Evolutionary conservation across 169 alveolate species (phyloP), one percentile per base, ranked within the genome.

Genomic region (Plasmodium ovale): DNA sequence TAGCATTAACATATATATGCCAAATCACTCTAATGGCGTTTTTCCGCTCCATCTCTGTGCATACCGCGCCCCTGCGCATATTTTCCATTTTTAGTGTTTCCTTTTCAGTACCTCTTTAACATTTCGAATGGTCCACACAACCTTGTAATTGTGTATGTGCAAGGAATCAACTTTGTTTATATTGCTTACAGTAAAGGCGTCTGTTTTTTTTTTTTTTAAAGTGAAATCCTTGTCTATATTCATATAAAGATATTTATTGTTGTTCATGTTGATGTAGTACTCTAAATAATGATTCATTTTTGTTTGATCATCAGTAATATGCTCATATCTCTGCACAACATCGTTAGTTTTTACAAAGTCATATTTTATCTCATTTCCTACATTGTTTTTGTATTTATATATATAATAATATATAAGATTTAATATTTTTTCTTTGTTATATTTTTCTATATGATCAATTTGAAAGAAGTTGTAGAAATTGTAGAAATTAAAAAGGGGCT

Each of bases 391-490:
- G 54, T 85, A 85, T 56, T 85, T 85, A 62, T 85, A 85, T 4
- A 85, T 39, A 56, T 85, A 85, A 33, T 85, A 85, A 60, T 85
- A 85, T 23, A 85, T 85, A 68, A 85, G 69, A 44, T 85, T 85
- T 58, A 85, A 62, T 3, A 85, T 72, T 56, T 85, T 85, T n/a
- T 70, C 27, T 44, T 85, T 85, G 29, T 85, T 85, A 33, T 85
- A 85, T 60, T 85, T 85, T 85, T 85, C 91, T 1, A 85, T 27
- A 71, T 85, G 91, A 60, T 85, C 91, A 23, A 85, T 85, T 85
- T 85, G 82, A 51, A 85, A 85, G 51, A 68, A 85, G 19, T 85
- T 85, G 49, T 85, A 85, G 42, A 85, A 85, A 56, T 85, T 85
- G 35, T 85, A 85, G 35, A 85, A 85, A 85, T 85, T 85, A 60